phyloP scores from a whole-genome alignment of 1,284 basidiomycete genomes.

The Agroathelia rolfsii region DNA sequence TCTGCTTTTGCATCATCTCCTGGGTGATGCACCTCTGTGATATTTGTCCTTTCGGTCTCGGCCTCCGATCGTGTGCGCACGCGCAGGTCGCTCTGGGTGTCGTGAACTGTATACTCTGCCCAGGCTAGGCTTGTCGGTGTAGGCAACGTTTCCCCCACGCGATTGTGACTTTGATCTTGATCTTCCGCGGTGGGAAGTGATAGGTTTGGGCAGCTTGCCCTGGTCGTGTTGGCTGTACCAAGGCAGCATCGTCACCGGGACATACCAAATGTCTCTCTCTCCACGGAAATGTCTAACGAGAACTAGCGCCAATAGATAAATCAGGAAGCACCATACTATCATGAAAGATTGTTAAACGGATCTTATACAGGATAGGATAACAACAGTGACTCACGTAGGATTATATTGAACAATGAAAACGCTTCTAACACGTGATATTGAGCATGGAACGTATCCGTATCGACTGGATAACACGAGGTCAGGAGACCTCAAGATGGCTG shows the following conservation, averaged over 20 bases:
- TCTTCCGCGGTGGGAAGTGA: conserved; percentile 17
- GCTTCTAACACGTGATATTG: conserved; percentile 73
- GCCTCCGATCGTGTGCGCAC: conserved; percentile 21
- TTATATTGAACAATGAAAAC: conserved; percentile 68
- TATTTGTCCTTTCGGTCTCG: conserved; percentile 24
- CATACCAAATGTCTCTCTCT: conserved; percentile 63
- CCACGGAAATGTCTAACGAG: conserved; percentile 54
- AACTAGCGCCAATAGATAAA: conserved; percentile 54
- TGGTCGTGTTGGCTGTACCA: conserved; percentile 40
- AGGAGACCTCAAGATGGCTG: conserved; percentile 19
- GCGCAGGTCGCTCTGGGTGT: conserved; percentile 19
- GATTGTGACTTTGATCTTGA: conserved; percentile 17
- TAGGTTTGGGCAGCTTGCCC: conserved; percentile 24
- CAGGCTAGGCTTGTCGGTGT: conserved; percentile 13
- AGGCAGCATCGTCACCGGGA: conserved; percentile 59
- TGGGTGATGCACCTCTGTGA: conserved; percentile 32
- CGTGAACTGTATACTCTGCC: conserved; percentile 20
- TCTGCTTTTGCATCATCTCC: conserved; percentile 26
- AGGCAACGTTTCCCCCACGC: conserved; percentile 20
- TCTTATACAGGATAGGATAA: conserved; percentile 6
- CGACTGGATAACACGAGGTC: conserved; percentile 27
- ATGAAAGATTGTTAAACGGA: conserved; percentile 14
- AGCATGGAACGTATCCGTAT: conserved; percentile 66
- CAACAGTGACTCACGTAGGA: conserved; percentile 39
- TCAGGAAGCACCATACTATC: conserved; percentile 55